A percentile compares a stretch with the other conserved stretches of the same genome.
phyloP scores from a whole-genome alignment of 176 grass and related monocot species.

The Rhynchospora pubera region DNA sequence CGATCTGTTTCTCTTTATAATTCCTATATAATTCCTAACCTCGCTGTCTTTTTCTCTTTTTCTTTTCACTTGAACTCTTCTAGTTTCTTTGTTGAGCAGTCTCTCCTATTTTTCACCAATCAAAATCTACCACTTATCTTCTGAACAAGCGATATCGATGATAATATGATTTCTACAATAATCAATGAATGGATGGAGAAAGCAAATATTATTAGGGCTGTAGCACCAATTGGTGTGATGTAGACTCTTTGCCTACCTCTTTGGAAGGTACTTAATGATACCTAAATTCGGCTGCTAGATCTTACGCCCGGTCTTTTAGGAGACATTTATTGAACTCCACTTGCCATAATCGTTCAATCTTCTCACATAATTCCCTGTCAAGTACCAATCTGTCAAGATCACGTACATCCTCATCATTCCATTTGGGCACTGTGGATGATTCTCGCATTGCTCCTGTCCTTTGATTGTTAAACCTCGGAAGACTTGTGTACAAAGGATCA shows the following conservation, averaged over 20 bases:
- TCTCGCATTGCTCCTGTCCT: neutral
- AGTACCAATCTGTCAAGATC: slow-evolving; percentile 2
- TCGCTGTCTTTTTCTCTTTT: neutral
- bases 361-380: neutral
- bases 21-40: too few species aligned
- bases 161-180: neutral
- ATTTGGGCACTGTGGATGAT: neutral
- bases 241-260: neutral
- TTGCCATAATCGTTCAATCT: neutral
- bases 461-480: neutral
- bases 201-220: neutral
- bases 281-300: neutral
- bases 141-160: neutral
- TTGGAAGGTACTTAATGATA: neutral
- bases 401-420: neutral
- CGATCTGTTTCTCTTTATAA: neutral
- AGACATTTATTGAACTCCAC: neutral
- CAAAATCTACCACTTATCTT: neutral
- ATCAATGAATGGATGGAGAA: neutral
- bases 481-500: neutral
- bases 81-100: neutral
- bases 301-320: neutral
- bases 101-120: neutral
- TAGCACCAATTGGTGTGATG: neutral
- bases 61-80: neutral